These are phyloP conservation scores for Begonia fuchsioides DNA, from an alignment of 306 rosid genomes.

Conservation along the genomic window DNA sequence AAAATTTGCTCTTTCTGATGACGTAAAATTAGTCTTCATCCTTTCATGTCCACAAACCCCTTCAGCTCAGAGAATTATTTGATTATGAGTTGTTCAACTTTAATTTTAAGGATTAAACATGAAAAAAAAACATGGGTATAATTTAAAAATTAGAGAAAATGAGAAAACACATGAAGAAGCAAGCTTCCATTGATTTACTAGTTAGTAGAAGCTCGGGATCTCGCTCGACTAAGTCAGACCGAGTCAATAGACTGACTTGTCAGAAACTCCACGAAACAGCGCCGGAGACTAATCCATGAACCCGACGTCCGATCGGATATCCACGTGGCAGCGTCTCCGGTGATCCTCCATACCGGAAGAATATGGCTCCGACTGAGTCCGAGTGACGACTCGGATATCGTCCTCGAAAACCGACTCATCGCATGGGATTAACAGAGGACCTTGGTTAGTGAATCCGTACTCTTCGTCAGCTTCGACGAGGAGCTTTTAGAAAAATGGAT, in stretches of 20 bases:
- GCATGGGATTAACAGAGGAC: conserved; percentile 73
- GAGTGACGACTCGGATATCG: conserved; percentile 34
- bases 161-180: no score
- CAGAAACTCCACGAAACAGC: conserved; percentile 33
- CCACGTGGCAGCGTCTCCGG: conserved; percentile 51
- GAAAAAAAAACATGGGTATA: no score
- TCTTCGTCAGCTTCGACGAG: conserved; percentile 74
- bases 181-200: no score
- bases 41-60: no score
- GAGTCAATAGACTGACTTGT: conserved; percentile 16
- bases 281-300: conserved; percentile 38
- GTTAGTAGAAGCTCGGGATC: background rate
- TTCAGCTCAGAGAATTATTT: no score
- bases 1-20: no score
- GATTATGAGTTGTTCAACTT: no score
- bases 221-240: no score
- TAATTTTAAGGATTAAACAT: no score
- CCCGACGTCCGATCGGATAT: conserved; percentile 17
- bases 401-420: conserved; percentile 65
- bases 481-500: conserved; percentile 72
- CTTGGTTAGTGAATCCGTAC: conserved; percentile 72
- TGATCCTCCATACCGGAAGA: conserved; percentile 16
- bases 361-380: conserved; percentile 20
- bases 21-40: no score
- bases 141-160: no score